Percentiles rank a stretch among this genome's conserved stretches.
Evolutionary conservation across 768 basidiomycete genomes (phyloP).

Genomic region (Pisolithus microcarpus): DNA sequence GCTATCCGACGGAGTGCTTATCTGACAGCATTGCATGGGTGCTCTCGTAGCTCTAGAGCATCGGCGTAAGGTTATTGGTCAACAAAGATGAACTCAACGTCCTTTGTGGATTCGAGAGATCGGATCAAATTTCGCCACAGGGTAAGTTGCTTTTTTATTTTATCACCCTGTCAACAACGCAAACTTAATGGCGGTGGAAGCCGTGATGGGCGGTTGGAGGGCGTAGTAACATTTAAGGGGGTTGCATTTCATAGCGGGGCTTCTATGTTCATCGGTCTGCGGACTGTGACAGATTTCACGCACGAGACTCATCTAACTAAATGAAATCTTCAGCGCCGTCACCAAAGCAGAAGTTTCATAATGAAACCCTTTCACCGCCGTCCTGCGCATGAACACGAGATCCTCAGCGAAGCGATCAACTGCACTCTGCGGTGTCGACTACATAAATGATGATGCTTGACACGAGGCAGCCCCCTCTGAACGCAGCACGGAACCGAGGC

Average conservation of each 20-base stretch:
- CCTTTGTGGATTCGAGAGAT: too few species aligned
- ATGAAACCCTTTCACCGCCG: neutral
- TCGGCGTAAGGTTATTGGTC: too few species aligned
- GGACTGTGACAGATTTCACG: slow-evolving; percentile 8
- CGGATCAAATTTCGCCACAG: too few species aligned
- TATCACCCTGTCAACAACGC: too few species aligned
- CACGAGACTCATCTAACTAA: neutral
- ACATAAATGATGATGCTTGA: neutral
- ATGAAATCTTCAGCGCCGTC: neutral
- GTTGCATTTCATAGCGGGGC: neutral
- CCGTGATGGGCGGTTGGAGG: slow-evolving; percentile 11
- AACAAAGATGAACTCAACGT: too few species aligned
- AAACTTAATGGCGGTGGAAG: slow-evolving; percentile 6
- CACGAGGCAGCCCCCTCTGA: neutral
- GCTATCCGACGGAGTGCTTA: too few species aligned
- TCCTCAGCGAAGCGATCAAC: neutral
- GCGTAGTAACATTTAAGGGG: neutral
- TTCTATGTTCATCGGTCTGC: slow-evolving; percentile 10
- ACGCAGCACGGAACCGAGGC: neutral
- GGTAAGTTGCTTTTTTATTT: too few species aligned
- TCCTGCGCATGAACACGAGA: neutral
- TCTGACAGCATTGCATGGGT: too few species aligned
- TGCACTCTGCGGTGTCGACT: neutral
- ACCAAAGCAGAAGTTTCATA: neutral
- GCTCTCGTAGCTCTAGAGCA: too few species aligned